Evolutionary conservation across 805 yeast species (phyloP), one percentile per base, ranked within the genome.

Genomic region (Pichia pseudocactophila): DNA sequence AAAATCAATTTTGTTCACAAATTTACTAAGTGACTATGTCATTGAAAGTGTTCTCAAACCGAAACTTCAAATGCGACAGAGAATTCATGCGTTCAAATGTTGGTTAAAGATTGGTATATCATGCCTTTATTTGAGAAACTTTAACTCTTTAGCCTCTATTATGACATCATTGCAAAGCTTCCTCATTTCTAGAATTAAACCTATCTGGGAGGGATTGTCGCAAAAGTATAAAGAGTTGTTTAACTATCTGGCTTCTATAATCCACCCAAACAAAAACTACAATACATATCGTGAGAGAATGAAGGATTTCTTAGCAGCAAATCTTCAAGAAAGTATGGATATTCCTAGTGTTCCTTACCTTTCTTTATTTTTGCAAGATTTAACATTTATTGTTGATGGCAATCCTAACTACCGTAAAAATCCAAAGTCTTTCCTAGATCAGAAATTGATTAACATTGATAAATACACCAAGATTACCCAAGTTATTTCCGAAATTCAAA

Each of bases 321-420:
- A 72, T 32, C 40, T 56, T 25, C 64, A 62, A 30, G 66, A 47
- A 53, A 60, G 47, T 52, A 62, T 62, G 57, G 72, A 65, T 44
- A 65, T 78, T 17, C 87, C 89, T 0, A 72, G 77, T 17, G 89
- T 84, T 30, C 95, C 95, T 15, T 84, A 82, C 56, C 70, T 83
- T 44, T 79, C 82, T 36, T 62, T 84, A 41, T 83, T 81, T 57
- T 63, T 84, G 36, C 92, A 82, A 60, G 95, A 84, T 60, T 66
- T 84, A 52, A 82, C 89, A 0, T 82, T 83, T 62, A 76, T 82
- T n/a, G 73, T 78, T 40, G 94, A 84, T 51, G 90, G 92, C n/a
- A 83, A 83, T 55, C 71, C 82, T 32, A 80, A 76, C 51, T 78
- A 66, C 56, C 68, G 89, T 56, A 74, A 69, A 46, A 74, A 77